Evolutionary conservation across 2,329 filamentous ascomycete genomes (phyloP).

Genomic region (Knoxdaviesia proteae): DNA sequence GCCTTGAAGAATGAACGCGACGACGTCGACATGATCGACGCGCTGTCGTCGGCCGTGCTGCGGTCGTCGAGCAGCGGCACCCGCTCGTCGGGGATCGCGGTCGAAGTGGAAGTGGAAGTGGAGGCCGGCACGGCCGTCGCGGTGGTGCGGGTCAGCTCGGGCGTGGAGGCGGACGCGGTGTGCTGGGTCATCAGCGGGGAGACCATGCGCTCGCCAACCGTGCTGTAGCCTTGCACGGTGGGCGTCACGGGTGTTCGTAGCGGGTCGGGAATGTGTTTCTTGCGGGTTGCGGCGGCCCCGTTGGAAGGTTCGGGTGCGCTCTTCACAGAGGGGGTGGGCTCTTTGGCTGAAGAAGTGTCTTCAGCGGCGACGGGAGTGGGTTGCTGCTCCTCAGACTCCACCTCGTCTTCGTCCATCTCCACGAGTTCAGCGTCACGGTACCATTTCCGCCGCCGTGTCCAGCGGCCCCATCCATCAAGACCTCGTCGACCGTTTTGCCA

Average conservation of each 20-base stretch:
- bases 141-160: not conserved
- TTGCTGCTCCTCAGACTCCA: constrained; percentile 15
- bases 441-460: constrained; percentile 88
- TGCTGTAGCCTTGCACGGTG: constrained; percentile 13
- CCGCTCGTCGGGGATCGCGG: not conserved
- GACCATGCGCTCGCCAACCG: constrained; percentile 17
- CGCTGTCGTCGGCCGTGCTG: constrained; percentile 18
- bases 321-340: too few species aligned
- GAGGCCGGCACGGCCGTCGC: not conserved
- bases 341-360: constrained; percentile 2
- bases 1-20: constrained; percentile 23
- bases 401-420: constrained; percentile 35
- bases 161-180: constrained; percentile 6
- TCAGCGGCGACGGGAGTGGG: constrained; percentile 7
- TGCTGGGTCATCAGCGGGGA: constrained; percentile 7
- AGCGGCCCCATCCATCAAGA: constrained; percentile 79
- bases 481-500: constrained; percentile 79
- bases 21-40: constrained; percentile 26
- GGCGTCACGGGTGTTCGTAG: not conserved
- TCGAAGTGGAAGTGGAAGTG: constrained; percentile 1
- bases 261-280: too few species aligned
- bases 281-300: too few species aligned
- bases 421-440: constrained; percentile 90
- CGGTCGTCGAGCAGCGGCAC: not conserved
- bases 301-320: too few species aligned